Evolutionary conservation across 2,329 filamentous ascomycete genomes (phyloP).

Genomic region (Diaporthe sp.): DNA sequence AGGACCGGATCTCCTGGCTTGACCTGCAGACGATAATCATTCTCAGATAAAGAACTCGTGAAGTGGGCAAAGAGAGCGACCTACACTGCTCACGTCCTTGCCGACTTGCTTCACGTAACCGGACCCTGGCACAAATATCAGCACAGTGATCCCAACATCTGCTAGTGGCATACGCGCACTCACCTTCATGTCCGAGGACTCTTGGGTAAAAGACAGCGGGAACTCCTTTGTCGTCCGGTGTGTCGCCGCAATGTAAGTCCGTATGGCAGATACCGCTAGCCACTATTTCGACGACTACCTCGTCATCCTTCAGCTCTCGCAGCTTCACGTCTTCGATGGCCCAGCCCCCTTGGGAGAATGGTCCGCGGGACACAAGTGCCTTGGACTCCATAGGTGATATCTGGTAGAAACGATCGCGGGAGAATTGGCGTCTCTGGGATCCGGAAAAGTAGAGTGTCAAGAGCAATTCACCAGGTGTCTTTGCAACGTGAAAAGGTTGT

Average conservation of each 20-base stretch:
- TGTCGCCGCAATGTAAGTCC: slow-evolving; percentile 60
- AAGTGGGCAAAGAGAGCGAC: not conserved
- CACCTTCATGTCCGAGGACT: slow-evolving; percentile 67
- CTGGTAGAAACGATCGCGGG: not conserved
- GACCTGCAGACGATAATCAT: slow-evolving; percentile 38
- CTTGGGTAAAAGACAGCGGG: slow-evolving; percentile 36
- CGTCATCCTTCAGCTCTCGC: slow-evolving; percentile 52
- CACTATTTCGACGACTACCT: slow-evolving; percentile 65
- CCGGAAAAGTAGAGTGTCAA: not conserved
- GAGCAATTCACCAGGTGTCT: not conserved
- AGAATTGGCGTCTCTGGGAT: not conserved
- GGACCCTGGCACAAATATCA: slow-evolving; percentile 45
- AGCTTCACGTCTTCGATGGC: slow-evolving; percentile 47
- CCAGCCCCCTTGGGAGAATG: slow-evolving; percentile 49
- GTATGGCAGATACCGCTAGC: slow-evolving; percentile 69
- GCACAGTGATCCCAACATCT: not conserved
- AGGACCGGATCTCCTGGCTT: slow-evolving; percentile 59
- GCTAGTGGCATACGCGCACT: not conserved
- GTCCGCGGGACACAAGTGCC: slow-evolving; percentile 48
- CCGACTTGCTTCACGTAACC: slow-evolving; percentile 63
- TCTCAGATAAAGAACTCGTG: not conserved
- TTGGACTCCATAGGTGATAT: slow-evolving; percentile 42
- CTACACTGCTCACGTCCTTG: slow-evolving; percentile 51
- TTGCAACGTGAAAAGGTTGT: not conserved
- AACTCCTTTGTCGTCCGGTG: slow-evolving; percentile 41